Evolutionary conservation across 2,329 filamentous ascomycete species (phyloP).

Genomic region (Fusarium abutilonis): DNA sequence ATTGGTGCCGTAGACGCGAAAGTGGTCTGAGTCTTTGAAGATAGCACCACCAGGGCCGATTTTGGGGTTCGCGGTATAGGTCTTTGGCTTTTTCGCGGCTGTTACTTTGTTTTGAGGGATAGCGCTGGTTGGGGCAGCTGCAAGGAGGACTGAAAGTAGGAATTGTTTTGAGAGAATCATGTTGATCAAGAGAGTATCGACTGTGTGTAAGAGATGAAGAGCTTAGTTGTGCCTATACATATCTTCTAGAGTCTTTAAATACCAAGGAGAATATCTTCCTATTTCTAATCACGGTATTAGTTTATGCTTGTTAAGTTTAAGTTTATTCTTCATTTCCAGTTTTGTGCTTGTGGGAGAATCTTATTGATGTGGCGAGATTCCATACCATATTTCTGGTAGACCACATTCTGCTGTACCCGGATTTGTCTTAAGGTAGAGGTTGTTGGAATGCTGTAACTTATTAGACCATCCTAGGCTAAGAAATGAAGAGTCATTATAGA

Average conservation of each 20-base stretch:
- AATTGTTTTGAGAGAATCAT: not conserved
- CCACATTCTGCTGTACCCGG: not conserved
- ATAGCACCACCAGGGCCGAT: slow-evolving; percentile 46
- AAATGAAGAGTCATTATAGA: too few species aligned
- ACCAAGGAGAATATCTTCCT: not conserved
- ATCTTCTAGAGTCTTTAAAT: not conserved
- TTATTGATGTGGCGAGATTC: not conserved
- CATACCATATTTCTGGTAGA: not conserved
- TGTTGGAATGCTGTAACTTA: not conserved
- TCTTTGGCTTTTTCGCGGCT: not conserved
- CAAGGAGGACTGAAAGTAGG: not conserved
- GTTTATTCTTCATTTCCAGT: not conserved
- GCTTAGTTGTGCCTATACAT: not conserved
- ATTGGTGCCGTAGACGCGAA: slow-evolving; percentile 50
- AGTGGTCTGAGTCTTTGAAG: slow-evolving; percentile 50
- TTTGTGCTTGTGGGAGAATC: too few species aligned
- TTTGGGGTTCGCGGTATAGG: slow-evolving; percentile 43
- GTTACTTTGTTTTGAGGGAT: not conserved
- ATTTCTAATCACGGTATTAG: not conserved
- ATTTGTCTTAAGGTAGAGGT: not conserved
- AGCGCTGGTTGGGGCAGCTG: not conserved
- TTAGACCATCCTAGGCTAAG: not conserved
- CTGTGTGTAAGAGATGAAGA: not conserved
- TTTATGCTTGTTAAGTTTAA: not conserved
- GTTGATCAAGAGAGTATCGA: not conserved